Percentiles rank a stretch among this genome's conserved stretches.
These are phyloP conservation scores for Stagonosporopsis rhizophila DNA, from an alignment of 2,329 filamentous ascomycete genomes.

Conservation along the genomic window DNA sequence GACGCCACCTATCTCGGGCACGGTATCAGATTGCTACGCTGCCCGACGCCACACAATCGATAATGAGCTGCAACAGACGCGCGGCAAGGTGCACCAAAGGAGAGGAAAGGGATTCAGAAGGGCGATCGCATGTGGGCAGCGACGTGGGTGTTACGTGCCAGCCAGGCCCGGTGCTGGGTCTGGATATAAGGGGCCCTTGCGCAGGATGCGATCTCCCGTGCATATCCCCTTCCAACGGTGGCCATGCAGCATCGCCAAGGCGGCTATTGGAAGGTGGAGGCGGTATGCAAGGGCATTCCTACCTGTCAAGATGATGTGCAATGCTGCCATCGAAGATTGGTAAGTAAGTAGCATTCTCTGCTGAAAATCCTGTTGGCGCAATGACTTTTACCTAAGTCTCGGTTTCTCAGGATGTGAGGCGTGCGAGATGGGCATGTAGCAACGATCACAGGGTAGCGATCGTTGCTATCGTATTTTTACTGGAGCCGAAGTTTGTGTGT, in stretches of 20 bases:
- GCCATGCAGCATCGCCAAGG: conserved; percentile 15
- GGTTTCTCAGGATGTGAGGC: conserved; percentile 8
- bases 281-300: conserved; percentile 11
- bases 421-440: conserved; percentile 2
- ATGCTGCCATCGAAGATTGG: neutral
- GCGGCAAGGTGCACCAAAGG: conserved; percentile 1
- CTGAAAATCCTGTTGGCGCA: neutral
- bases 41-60: conserved; percentile 8
- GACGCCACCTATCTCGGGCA: conserved; percentile 14
- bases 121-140: conserved; percentile 12
- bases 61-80: conserved; percentile 3
- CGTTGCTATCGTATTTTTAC: neutral
- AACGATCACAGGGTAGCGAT: conserved; percentile 3
- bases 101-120: neutral
- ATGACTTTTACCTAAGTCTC: neutral
- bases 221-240: conserved; percentile 13
- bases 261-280: conserved; percentile 7
- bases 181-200: conserved; percentile 10
- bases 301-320: conserved; percentile 3
- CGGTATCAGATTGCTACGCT: neutral
- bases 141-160: conserved; percentile 1
- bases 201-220: conserved; percentile 12
- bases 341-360: neutral
- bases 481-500: conserved; percentile 9
- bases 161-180: conserved; percentile 1